A percentile compares a stretch with the other conserved stretches of the same genome.
Conservation (phyloP, 306 rosid genomes). For the Lablab purpureus region DNA sequence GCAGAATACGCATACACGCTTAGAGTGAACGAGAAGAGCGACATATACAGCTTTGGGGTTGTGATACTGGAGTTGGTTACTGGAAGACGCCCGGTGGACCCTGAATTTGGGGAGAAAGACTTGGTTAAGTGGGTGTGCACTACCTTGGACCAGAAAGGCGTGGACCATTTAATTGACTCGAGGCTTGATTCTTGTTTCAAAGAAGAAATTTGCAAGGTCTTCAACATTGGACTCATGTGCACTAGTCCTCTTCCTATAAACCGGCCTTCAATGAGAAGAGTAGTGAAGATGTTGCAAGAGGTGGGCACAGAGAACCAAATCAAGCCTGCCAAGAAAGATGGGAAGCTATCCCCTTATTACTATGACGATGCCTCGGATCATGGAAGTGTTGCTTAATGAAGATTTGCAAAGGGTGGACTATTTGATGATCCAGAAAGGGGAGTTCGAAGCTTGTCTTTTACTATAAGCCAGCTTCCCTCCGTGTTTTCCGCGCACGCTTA, state of each 20-base stretch:
- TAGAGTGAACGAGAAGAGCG: conserved; percentile 94
- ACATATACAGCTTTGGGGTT: conserved; percentile 94
- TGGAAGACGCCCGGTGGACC: conserved; percentile 81
- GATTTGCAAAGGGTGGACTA: conserved; percentile 31
- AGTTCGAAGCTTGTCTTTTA: conserved; percentile 40
- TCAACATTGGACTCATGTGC: conserved; percentile 89
- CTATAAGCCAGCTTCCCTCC: conserved; percentile 45
- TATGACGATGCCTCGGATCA: conserved; percentile 71
- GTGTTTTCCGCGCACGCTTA: conserved; percentile 20
- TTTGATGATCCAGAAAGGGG: conserved; percentile 26
- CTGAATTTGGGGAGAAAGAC: conserved; percentile 93
- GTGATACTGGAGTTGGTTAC: conserved; percentile 87
- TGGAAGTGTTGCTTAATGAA: conserved; percentile 66
- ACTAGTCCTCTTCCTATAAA: conserved; percentile 91
- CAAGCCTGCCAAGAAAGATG: conserved; percentile 58
- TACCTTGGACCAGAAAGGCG: conserved; percentile 81
- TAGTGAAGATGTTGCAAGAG: conserved; percentile 78
- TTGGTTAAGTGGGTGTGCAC: conserved; percentile 96
- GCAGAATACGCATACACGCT: conserved; percentile 97
- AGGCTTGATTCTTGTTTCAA: conserved; percentile 80
- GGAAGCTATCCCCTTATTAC: conserved; percentile 69
- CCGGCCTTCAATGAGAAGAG: conserved; percentile 76
- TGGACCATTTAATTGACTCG: conserved; percentile 73
- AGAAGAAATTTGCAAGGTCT: conserved; percentile 83
- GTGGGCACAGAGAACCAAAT: conserved; percentile 54